Evolutionary conservation across 192 early-diverging fungal genomes (phyloP), one percentile per base, ranked within the genome.

Genomic region (Linnemannia zychae): DNA sequence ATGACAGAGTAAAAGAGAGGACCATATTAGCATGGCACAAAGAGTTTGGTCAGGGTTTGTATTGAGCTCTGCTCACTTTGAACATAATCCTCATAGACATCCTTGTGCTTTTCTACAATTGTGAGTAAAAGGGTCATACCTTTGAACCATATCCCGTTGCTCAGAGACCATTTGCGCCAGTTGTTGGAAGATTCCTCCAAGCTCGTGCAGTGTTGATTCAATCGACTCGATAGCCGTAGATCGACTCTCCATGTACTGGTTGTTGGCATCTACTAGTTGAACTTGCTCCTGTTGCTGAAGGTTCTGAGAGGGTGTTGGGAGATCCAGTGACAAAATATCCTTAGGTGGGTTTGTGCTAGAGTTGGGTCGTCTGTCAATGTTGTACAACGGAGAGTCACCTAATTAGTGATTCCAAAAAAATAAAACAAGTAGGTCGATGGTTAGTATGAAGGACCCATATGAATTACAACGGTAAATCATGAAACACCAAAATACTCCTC

Each of bases 131-230:
- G 28, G 12, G 28, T 68, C 50, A 44, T 84, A 90, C 87, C 94
- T 85, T 87, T 96, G 96, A 49, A 98, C 96, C 88, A 94, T 93
- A 67, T 98, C 96, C 34, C 96, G 88, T 82, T 98, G 97, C 74
- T 94, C 95, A 11, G 96, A 93, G 4, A 98, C 92, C 92, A 98
- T 95, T 48, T 92, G 90, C 11, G 96, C 95, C 70, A 98, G 92
- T 78, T 97, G 94, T 76, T 94, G 94, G 82, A 97, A 98, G 65
- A 98, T 96, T 73, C 96, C 95, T 18, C 96, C 96, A 22, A 99
- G 93, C 80, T 99, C 99, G 0, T 98, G 95, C 75, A 99, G 98
- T 7, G 99, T 99, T 15, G 94, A 93, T 86, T 99, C 98, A 79
- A 99, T 99, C 11, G 96, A 96, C 79, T 96, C 96, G 75, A 99